phyloP scores from a whole-genome alignment of 371 early-diverging fungal species.

The Cokeromyces recurvatus region DNA sequence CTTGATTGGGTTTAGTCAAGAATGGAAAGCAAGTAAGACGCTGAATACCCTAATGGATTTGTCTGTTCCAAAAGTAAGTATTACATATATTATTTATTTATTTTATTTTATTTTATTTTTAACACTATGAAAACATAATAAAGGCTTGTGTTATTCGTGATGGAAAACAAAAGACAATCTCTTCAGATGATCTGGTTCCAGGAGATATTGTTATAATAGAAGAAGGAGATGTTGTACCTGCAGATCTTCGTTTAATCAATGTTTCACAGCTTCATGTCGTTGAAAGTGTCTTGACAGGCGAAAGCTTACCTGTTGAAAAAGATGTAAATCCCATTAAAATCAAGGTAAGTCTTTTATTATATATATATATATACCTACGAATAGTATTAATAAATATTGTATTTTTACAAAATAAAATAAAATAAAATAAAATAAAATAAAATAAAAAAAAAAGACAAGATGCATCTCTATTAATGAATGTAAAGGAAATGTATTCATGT shows the following conservation, averaged over 20 bases:
- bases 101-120: neutral
- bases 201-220: slow-evolving; percentile 89
- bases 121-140: too few species aligned
- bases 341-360: slow-evolving; percentile 44
- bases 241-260: slow-evolving; percentile 79
- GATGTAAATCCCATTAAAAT: slow-evolving; percentile 15
- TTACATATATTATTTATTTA: too few species aligned
- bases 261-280: slow-evolving; percentile 76
- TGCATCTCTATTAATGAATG: slow-evolving; percentile 67
- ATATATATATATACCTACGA: too few species aligned
- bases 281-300: slow-evolving; percentile 86
- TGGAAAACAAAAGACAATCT: slow-evolving; percentile 56
- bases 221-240: slow-evolving; percentile 84
- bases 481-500: slow-evolving; percentile 68
- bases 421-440: too few species aligned
- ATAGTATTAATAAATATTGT: too few species aligned
- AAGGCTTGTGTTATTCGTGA: slow-evolving; percentile 77
- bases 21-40: slow-evolving; percentile 83
- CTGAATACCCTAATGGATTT: slow-evolving; percentile 81
- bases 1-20: slow-evolving; percentile 82
- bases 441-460: slow-evolving; percentile 56
- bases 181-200: slow-evolving; percentile 71
- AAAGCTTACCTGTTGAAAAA: slow-evolving; percentile 70
- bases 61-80: slow-evolving; percentile 64
- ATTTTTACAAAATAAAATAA: too few species aligned